A percentile compares a stretch with the other conserved stretches of the same genome.
Conservation (phyloP, 495 filamentous ascomycete species). For the Choiromyces venosus region DNA sequence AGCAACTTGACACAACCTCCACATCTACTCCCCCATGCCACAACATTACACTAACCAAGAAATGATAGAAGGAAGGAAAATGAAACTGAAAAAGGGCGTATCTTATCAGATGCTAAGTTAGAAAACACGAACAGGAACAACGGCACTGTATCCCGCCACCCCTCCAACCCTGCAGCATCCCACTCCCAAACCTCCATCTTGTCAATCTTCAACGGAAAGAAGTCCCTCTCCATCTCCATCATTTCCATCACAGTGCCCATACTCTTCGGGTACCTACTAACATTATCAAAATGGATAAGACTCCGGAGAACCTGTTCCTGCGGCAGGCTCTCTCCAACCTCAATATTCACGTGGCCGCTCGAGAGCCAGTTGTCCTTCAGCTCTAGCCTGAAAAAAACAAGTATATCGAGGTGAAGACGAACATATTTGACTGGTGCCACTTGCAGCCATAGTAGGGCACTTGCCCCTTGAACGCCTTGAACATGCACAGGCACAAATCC, state of each 20-base stretch:
- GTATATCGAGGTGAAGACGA: conserved; percentile 94
- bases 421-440: conserved; percentile 98
- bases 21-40: too few relatives aligned
- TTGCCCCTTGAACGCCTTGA: conserved; percentile 97
- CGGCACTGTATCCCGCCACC: too few relatives aligned
- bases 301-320: conserved; percentile 81
- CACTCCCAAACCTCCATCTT: conserved; percentile 58
- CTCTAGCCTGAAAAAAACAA: conserved; percentile 83
- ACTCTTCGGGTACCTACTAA: conserved; percentile 69
- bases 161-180: too few relatives aligned
- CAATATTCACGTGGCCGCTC: conserved; percentile 80
- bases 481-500: conserved; percentile 79
- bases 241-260: conserved; percentile 67
- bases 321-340: conserved; percentile 85
- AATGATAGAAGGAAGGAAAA: too few relatives aligned
- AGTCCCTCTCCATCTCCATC: conserved; percentile 74
- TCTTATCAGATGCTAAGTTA: too few relatives aligned
- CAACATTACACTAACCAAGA: too few relatives aligned
- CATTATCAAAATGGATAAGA: conserved; percentile 87
- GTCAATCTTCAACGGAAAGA: conserved; percentile 83
- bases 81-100: too few relatives aligned
- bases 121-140: too few relatives aligned
- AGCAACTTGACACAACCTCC: too few relatives aligned
- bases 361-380: conserved; percentile 92
- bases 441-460: conserved; percentile 96